phyloP scores from a whole-genome alignment of 2,329 filamentous ascomycete species.

The Alternaria brassicicola region DNA sequence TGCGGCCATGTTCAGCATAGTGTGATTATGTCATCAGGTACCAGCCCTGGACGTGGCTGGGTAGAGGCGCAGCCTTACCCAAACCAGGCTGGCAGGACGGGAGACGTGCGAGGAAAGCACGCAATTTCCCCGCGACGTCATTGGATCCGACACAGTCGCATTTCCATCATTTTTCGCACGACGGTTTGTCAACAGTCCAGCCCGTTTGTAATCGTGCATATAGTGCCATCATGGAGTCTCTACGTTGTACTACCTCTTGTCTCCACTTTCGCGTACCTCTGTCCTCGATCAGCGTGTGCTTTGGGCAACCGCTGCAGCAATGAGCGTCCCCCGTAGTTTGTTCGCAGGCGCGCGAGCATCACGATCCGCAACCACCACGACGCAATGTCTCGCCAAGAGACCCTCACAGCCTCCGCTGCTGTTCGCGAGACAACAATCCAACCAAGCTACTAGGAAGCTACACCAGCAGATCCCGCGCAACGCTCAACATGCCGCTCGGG shows the following conservation, averaged over 20 bases:
- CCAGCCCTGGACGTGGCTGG: background rate
- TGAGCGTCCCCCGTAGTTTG: constrained; percentile 42
- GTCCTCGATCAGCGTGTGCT: constrained; percentile 1
- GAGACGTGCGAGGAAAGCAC: constrained; percentile 22
- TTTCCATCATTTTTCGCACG: constrained; percentile 16
- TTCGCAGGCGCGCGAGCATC: constrained; percentile 30
- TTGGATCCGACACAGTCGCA: constrained; percentile 26
- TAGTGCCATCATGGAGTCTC: constrained; percentile 26
- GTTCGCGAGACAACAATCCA: constrained; percentile 28
- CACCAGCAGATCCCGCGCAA: constrained; percentile 39
- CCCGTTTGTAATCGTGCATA: constrained; percentile 20
- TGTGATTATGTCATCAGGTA: background rate
- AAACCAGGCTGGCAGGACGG: constrained; percentile 17
- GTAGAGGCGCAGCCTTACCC: constrained; percentile 4
- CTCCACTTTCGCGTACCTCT: constrained; percentile 14
- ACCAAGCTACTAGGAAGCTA: constrained; percentile 31
- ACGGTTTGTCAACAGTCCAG: constrained; percentile 5
- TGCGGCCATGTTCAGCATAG: background rate
- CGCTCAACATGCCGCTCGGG: constrained; percentile 32
- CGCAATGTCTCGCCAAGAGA: constrained; percentile 12
- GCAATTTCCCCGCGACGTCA: constrained; percentile 34
- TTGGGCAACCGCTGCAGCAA: constrained; percentile 15
- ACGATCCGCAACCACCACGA: constrained; percentile 14
- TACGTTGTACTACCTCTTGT: constrained; percentile 1
- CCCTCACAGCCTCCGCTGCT: constrained; percentile 14